Evolutionary conservation across 2,329 filamentous ascomycete genomes (phyloP), one percentile per base, ranked within the genome.

Genomic region (Sporothrix phasma): DNA sequence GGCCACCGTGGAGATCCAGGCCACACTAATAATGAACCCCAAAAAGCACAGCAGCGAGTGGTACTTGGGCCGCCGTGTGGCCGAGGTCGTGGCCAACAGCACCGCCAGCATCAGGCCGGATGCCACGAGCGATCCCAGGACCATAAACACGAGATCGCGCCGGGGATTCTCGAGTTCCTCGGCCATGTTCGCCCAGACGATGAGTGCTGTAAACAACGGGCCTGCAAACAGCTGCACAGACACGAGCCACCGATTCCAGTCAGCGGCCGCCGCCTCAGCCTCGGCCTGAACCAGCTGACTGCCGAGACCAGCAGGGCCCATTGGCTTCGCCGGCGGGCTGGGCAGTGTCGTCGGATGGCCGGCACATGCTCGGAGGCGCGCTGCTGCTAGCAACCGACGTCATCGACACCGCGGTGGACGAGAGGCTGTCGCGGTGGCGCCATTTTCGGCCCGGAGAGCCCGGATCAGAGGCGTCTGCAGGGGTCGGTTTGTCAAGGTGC

Each of bases 1-100:
- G 1, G 94, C 93, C 69, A 99, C 92, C 1, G 91, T 94, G 45
- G 91, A 94, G 70, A 97, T 97, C 94, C 95, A 99, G 26, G 90
- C 89, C 64, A 97, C 94, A 67, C 89, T 87, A 65, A 97, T 95
- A 8, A 88, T 79, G 72, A 99, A 99, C 6, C 95, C 94, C 41
- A 95, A 78, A 71, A 96, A 90, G 72, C 92, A 96, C 53, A 97
- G 81, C 26, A 93, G 72, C 58, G 87, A 88, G 65, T 92, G 88
- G 74, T 90, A 90, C 67, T 81, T 84, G 0, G 90, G 88, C 34
- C 87, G 86, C 39, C 81, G 82, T 59, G 84, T 79, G 7, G 87
- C 81, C 0, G 82, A 84, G 0, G 92, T 95, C 22, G 86, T 86
- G 3, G 85, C 66, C 2, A 95, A 76, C 13, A 97, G 77, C 3